Evolutionary conservation across 2,329 filamentous ascomycete species (phyloP).

Genomic region (Apiospora rasikravindrae): DNA sequence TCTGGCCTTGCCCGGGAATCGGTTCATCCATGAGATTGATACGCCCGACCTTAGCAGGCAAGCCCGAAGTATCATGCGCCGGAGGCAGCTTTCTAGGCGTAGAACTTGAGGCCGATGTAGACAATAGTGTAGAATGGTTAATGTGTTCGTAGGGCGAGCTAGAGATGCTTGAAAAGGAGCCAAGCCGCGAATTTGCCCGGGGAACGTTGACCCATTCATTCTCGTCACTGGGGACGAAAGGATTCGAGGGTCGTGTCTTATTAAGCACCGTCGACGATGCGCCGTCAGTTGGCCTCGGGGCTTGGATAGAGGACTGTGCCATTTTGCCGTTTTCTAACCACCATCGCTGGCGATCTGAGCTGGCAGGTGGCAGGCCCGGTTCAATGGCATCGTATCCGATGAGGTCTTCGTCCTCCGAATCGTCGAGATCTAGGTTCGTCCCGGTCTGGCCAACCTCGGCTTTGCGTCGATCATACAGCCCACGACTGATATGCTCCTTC

Average conservation of each 20-base stretch:
- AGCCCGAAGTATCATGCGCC: conserved; percentile 51
- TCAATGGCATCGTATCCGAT: conserved; percentile 84
- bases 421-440: conserved; percentile 59
- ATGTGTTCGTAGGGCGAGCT: conserved; percentile 66
- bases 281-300: conserved; percentile 59
- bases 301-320: conserved; percentile 73
- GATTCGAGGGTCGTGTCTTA: conserved; percentile 77
- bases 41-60: conserved; percentile 53
- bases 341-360: conserved; percentile 72
- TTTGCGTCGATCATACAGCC: conserved; percentile 75
- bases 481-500: conserved; percentile 74
- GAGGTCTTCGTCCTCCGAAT: conserved; percentile 80
- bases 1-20: conserved; percentile 31
- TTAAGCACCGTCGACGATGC: conserved; percentile 68
- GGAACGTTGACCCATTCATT: conserved; percentile 82
- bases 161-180: conserved; percentile 60
- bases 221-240: conserved; percentile 75
- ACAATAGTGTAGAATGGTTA: conserved; percentile 52
- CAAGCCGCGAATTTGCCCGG: conserved; percentile 57
- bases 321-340: conserved; percentile 75
- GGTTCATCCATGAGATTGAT: conserved; percentile 50
- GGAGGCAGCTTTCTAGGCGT: conserved; percentile 57
- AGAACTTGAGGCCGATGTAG: conserved; percentile 51
- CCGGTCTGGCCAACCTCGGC: conserved; percentile 69
- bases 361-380: conserved; percentile 73